Evolutionary conservation across 108 stramenopile genomes (phyloP).

Genomic region (Nitzschia inconspicua): DNA sequence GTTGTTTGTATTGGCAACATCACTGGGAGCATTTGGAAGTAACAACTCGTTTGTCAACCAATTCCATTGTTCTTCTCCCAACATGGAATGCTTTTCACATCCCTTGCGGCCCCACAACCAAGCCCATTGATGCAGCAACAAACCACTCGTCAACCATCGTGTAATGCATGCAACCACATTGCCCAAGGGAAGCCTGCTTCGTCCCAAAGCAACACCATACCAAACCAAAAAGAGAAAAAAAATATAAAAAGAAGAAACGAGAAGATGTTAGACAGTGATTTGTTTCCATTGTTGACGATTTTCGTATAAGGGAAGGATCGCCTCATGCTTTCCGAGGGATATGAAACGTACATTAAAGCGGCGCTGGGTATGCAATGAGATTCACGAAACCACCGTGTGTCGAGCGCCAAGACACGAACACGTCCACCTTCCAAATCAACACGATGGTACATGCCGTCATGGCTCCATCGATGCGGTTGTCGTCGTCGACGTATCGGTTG

Average conservation of each 20-base stretch:
- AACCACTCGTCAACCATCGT: slow-evolving; percentile 70
- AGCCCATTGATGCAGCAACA: slow-evolving; percentile 33
- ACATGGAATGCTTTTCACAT: slow-evolving; percentile 30
- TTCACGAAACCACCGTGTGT: slow-evolving; percentile 78
- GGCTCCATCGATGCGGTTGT: not conserved
- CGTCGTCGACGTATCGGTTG: not conserved
- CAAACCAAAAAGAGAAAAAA: not conserved
- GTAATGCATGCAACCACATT: slow-evolving; percentile 64
- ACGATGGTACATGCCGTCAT: slow-evolving; percentile 63
- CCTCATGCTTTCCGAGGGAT: too few relatives aligned
- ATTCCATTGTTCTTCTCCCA: slow-evolving; percentile 82
- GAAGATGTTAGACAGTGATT: not conserved
- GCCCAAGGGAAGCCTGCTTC: slow-evolving; percentile 44
- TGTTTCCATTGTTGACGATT: too few relatives aligned
- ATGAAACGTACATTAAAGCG: slow-evolving; percentile 43
- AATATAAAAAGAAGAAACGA: not conserved
- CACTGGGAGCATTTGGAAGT: not conserved
- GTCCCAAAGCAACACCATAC: not conserved
- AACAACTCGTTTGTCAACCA: slow-evolving; percentile 67
- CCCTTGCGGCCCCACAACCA: slow-evolving; percentile 21
- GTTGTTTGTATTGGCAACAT: not conserved
- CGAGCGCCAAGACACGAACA: slow-evolving; percentile 73
- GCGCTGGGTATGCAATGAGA: slow-evolving; percentile 72
- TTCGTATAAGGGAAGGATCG: too few relatives aligned
- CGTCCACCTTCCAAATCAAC: slow-evolving; percentile 37